Percentiles rank a stretch among this genome's conserved stretches.
phyloP scores from a whole-genome alignment of 1,284 basidiomycete species.

The Microbotryum intermedium region DNA sequence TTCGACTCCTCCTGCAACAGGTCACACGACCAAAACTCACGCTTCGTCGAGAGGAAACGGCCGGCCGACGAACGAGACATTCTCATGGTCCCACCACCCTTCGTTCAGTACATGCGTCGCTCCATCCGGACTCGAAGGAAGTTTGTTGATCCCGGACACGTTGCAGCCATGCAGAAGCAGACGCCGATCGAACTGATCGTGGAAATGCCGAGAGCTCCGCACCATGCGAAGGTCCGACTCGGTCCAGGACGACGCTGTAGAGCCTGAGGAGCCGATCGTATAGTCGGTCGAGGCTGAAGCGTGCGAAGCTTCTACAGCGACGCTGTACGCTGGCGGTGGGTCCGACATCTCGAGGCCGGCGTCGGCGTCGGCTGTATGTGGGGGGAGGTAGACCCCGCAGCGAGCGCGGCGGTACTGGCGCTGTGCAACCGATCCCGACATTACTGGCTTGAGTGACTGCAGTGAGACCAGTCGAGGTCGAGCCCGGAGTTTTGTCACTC shows the following conservation, averaged over 20 bases:
- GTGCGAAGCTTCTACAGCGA: not conserved
- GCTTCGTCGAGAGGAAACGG: slow-evolving; percentile 40
- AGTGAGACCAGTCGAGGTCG: too few relatives aligned
- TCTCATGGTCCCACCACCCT: slow-evolving; percentile 35
- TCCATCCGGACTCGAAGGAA: slow-evolving; percentile 33
- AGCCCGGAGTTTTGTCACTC: too few relatives aligned
- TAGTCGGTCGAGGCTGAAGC: slow-evolving; percentile 4
- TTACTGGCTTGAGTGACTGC: too few relatives aligned
- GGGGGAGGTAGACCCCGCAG: too few relatives aligned
- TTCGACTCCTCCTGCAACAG: not conserved
- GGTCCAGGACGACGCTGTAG: slow-evolving; percentile 1
- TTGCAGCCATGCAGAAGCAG: slow-evolving; percentile 40
- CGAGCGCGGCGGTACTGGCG: too few relatives aligned
- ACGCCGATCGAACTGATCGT: slow-evolving; percentile 35
- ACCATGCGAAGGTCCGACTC: not conserved
- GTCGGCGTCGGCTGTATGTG: too few relatives aligned
- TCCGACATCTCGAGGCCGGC: too few relatives aligned
- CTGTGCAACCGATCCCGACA: too few relatives aligned
- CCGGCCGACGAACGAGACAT: slow-evolving; percentile 39
- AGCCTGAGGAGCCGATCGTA: slow-evolving; percentile 2
- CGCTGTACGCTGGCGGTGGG: too few relatives aligned
- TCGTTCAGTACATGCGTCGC: slow-evolving; percentile 24
- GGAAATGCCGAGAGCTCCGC: slow-evolving; percentile 27
- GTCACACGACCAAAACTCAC: slow-evolving; percentile 1
- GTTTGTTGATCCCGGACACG: slow-evolving; percentile 39